phyloP scores from a whole-genome alignment of 306 rosid genomes.

The Dalbergia cultrata region DNA sequence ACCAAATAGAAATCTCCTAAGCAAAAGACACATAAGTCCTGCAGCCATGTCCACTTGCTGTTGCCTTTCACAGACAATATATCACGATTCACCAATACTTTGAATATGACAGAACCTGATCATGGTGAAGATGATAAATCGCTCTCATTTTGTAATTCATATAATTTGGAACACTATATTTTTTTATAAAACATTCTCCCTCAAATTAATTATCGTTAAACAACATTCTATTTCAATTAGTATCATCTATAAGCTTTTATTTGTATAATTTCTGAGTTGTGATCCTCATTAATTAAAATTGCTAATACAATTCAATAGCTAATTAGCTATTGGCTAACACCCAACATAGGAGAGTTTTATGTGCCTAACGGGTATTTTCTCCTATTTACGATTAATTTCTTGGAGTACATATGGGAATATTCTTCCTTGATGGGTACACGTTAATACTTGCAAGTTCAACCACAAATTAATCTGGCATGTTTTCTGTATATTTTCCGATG shows the following conservation, averaged over 20 bases:
- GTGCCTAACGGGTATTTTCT: not conserved
- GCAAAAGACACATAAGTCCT: not conserved
- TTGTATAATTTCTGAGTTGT: no score
- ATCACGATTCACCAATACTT: not conserved
- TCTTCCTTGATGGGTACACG: not conserved
- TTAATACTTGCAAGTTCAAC: not conserved
- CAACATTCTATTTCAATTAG: no score
- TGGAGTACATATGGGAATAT: not conserved
- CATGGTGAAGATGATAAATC: not conserved
- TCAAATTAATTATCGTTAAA: no score
- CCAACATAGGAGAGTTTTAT: no score
- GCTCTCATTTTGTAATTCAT: not conserved
- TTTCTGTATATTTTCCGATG: not conserved
- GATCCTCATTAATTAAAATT: not conserved
- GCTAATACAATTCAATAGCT: not conserved
- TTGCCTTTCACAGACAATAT: not conserved
- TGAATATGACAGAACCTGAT: not conserved
- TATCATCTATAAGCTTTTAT: no score
- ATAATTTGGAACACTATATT: not conserved
- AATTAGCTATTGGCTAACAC: not conserved
- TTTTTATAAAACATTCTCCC: no score
- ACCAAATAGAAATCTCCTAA: not conserved
- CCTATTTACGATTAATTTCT: not conserved
- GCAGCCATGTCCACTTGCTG: not conserved
- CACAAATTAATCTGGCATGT: not conserved